These are phyloP conservation scores for Eruca vesicaria DNA, from an alignment of 441 rosid species.

Conservation along the genomic window DNA sequence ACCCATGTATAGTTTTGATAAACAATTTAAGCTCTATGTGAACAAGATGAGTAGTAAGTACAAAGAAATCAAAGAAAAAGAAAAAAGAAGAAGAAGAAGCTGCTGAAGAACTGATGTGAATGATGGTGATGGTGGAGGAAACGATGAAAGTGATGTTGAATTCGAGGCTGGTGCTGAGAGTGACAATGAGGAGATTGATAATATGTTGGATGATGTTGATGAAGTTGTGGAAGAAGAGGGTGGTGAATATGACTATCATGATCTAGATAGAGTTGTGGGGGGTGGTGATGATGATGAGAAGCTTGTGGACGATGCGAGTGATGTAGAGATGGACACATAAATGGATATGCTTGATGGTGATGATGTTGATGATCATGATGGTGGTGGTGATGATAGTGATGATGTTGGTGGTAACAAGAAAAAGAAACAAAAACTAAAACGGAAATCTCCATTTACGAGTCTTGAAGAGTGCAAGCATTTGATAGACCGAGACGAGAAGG, in stretches of 20 bases:
- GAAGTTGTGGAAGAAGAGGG: conserved; percentile 47
- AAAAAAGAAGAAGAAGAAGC: conserved; percentile 83
- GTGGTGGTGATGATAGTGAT: conserved; percentile 22
- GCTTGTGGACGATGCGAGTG: too few relatives aligned
- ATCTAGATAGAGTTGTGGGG: conserved; percentile 60
- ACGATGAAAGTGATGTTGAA: conserved; percentile 38
- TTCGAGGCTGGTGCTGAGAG: conserved; percentile 73
- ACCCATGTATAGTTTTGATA: too few relatives aligned
- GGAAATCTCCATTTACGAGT: conserved; percentile 73
- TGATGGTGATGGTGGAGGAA: conserved; percentile 41
- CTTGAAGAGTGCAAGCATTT: conserved; percentile 82
- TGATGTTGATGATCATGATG: too few relatives aligned
- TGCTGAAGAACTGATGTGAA: conserved; percentile 65
- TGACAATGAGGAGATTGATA: conserved; percentile 85
- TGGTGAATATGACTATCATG: conserved; percentile 76
- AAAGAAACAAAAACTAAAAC: conserved; percentile 46
- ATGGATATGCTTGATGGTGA: too few relatives aligned
- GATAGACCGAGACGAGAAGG: conserved; percentile 44
- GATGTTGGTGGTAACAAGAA: conserved; percentile 32
- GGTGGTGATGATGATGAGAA: conserved; percentile 55
- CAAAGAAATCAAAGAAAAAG: conserved; percentile 68
- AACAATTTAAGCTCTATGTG: conserved; percentile 40
- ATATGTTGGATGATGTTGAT: conserved; percentile 66
- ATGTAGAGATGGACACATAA: too few relatives aligned
- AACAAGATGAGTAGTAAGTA: conserved; percentile 65